phyloP scores from a whole-genome alignment of 164 flowering plant species.

The Hamamelis virginiana region DNA sequence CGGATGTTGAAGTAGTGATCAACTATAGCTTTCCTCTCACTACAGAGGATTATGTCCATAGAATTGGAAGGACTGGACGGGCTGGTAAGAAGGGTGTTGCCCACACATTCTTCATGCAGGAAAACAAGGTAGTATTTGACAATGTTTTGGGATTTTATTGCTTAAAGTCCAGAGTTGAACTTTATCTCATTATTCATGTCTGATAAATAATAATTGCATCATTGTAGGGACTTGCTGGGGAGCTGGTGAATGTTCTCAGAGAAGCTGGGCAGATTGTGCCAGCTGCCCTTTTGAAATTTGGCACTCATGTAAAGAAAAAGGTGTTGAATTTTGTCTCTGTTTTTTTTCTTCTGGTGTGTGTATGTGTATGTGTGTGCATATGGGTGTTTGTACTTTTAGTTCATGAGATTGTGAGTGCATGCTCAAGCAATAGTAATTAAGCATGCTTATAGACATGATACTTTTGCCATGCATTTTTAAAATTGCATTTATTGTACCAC shows the following conservation, averaged over 20 bases:
- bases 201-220: not conserved
- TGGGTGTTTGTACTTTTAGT: too few relatives aligned
- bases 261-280: slow-evolving; percentile 95
- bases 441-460: too few relatives aligned
- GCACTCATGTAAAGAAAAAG: slow-evolving; percentile 98
- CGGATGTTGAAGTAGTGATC: slow-evolving; percentile 98
- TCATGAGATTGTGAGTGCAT: too few relatives aligned
- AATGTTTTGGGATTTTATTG: not conserved
- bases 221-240: slow-evolving; percentile 87
- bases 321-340: slow-evolving; percentile 24
- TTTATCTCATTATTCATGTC: not conserved
- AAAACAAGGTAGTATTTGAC: slow-evolving; percentile 67
- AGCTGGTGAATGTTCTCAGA: slow-evolving; percentile 88
- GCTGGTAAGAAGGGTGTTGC: slow-evolving; percentile 99
- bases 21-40: slow-evolving; percentile 96
- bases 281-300: slow-evolving; percentile 67
- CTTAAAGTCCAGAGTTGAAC: not conserved
- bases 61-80: slow-evolving; percentile 97
- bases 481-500: too few relatives aligned
- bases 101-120: slow-evolving; percentile 88
- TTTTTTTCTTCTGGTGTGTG: not conserved
- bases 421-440: too few relatives aligned
- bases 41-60: slow-evolving; percentile 95
- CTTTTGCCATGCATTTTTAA: too few relatives aligned
- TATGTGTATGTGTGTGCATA: too few relatives aligned